phyloP scores from a whole-genome alignment of 129 eudicot species.

The Sambucus nigra region DNA sequence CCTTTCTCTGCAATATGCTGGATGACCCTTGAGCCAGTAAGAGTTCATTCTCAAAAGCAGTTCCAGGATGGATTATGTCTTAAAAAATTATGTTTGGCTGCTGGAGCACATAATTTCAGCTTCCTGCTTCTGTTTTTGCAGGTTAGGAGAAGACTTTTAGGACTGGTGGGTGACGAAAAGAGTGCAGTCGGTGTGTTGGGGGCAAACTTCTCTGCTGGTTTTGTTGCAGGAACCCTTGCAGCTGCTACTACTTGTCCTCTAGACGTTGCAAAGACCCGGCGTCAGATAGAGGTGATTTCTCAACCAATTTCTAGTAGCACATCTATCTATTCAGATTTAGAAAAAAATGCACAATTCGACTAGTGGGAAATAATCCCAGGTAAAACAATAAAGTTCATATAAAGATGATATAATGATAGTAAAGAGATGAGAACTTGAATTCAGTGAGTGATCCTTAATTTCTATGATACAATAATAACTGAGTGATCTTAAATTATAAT shows the following conservation, averaged over 20 bases:
- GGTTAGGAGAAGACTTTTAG: slow-evolving; percentile 53
- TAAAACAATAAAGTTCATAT: not conserved
- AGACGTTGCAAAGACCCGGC: slow-evolving; percentile 87
- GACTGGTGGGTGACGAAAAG: slow-evolving; percentile 35
- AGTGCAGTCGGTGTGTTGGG: slow-evolving; percentile 35
- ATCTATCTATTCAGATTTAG: too few relatives aligned
- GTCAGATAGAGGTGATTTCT: slow-evolving; percentile 71
- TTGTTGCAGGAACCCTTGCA: slow-evolving; percentile 85
- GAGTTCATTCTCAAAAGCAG: slow-evolving; percentile 6
- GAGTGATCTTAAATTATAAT: too few relatives aligned
- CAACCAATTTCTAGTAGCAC: not conserved
- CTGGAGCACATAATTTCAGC: not conserved
- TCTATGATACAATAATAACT: too few relatives aligned
- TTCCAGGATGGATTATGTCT: not conserved
- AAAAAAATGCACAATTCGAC: too few relatives aligned
- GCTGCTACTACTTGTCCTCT: slow-evolving; percentile 81
- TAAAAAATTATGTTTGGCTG: not conserved
- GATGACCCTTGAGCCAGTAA: slow-evolving; percentile 88
- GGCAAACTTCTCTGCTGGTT: slow-evolving; percentile 84
- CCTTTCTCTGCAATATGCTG: slow-evolving; percentile 97
- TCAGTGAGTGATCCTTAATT: too few relatives aligned
- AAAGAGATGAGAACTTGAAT: not conserved
- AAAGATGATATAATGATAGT: not conserved
- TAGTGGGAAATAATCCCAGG: not conserved
- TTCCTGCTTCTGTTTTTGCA: slow-evolving; percentile 12